Evolutionary conservation across 768 basidiomycete species (phyloP).

Genomic region (Xerocomellus amylosporus): DNA sequence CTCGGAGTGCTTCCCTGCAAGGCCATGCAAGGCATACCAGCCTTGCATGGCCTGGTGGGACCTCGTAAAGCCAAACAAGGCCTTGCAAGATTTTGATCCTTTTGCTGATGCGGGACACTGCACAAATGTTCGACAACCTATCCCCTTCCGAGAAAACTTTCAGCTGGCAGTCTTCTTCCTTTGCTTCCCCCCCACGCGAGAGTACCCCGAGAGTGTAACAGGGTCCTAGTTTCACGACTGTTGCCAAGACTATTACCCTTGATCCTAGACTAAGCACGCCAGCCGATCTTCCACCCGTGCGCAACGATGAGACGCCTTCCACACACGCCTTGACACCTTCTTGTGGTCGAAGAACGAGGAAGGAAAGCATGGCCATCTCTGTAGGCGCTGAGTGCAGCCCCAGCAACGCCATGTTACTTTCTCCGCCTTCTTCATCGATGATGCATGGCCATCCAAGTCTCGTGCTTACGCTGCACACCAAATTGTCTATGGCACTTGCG

Average conservation of each 20-base stretch:
- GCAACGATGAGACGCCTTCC: background rate
- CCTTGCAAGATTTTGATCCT: background rate
- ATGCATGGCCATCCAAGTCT: background rate
- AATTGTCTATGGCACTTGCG: background rate
- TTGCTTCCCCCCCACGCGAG: constrained; percentile 11
- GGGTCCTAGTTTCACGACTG: constrained; percentile 11
- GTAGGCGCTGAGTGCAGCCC: constrained; percentile 2
- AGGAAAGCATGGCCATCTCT: constrained; percentile 8
- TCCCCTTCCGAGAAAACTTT: constrained; percentile 14
- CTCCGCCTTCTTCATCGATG: constrained; percentile 21
- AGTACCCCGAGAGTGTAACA: background rate
- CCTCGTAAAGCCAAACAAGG: background rate
- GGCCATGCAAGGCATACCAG: no score
- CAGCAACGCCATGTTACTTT: constrained; percentile 25
- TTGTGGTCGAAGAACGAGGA: constrained; percentile 19
- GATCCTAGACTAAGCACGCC: background rate
- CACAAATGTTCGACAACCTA: background rate
- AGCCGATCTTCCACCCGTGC: background rate
- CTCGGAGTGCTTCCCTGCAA: background rate
- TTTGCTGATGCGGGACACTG: background rate
- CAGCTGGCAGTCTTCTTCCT: constrained; percentile 15
- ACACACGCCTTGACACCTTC: background rate
- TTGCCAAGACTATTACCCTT: constrained; percentile 9
- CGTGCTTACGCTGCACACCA: constrained; percentile 3
- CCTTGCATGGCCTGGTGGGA: background rate